Base-by-base conservation (phyloP, 306 rosid species). In the Medicago lupulina region DNA sequence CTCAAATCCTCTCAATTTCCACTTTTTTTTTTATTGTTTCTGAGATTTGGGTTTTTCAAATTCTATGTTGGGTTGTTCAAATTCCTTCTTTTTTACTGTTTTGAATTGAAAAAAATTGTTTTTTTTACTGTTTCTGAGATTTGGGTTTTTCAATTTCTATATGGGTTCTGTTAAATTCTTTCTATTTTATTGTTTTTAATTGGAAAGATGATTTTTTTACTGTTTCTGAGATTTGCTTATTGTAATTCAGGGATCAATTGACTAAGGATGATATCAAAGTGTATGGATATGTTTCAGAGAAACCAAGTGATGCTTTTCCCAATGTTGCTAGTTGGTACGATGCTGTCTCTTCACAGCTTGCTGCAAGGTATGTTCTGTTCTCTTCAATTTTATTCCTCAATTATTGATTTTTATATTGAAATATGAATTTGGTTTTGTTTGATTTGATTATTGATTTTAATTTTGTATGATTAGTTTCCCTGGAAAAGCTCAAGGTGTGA, bases 201-300 rank as follows among this genome's bases (percentile, higher is more conserved):
- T 31, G 36, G 6, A 31, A 34, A 34, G 38, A 34, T 34, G 5
- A 6, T 15, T 47, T 14, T 49, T 8, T 28, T 1, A 0, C 5
- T 49, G 17, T 8, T 81, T 5, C 38, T 34, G 38, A 4, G 38
- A 34, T 34, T 6, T 34, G 38, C 7, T 34, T 0, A 28, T 28
- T 3, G 31, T 3, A 28, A 28, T 28, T 28, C 31, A 90, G 98
- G 71, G 86, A 86, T 74, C 79, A 79, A 18, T 83, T 93, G 74
- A 87, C 98, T 2, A 87, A 86, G 81, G 97, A 93, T 82, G 98
- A 93, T 64, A 71, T 93, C 50, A 93, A 89, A 83, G 98, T 90
- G 4, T 93, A 73, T 74, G 91, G 88, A 9, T 85, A 86, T 40
- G 93, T 93, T 77, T 25, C 31, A 51, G 88, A 63, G 73, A 87